phyloP scores from a whole-genome alignment of 495 filamentous ascomycete genomes.

The Terfezia claveryi region DNA sequence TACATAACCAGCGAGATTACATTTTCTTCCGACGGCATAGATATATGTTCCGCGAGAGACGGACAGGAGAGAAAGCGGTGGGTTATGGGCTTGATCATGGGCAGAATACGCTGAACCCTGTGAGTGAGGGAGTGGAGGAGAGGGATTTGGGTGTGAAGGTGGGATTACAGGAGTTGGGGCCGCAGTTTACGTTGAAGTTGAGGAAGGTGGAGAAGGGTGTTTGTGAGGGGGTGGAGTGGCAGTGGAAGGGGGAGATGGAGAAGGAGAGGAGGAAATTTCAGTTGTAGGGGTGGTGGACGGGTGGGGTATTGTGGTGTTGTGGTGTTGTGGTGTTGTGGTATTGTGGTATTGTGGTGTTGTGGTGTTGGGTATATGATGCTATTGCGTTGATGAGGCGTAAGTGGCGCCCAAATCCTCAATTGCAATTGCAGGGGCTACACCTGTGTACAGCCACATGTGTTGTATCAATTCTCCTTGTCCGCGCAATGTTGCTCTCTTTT shows the following conservation, averaged over 20 bases:
- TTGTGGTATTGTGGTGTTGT: too few species aligned
- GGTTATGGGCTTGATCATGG: conserved; percentile 20
- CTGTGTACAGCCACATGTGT: too few species aligned
- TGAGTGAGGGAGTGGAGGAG: conserved; percentile 58
- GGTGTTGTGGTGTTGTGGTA: too few species aligned
- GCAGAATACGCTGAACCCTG: conserved; percentile 26
- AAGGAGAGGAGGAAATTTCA: conserved; percentile 84
- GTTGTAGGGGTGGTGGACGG: conserved; percentile 28
- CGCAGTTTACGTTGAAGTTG: conserved; percentile 68
- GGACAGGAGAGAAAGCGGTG: conserved; percentile 64
- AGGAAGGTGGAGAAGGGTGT: conserved; percentile 81
- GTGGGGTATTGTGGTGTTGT: too few species aligned
- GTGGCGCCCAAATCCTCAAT: too few species aligned
- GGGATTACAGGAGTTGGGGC: conserved; percentile 69
- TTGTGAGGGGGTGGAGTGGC: conserved; percentile 48
- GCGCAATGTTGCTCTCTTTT: too few species aligned
- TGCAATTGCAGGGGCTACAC: too few species aligned
- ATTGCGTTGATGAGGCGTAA: too few species aligned
- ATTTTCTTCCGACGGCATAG: conserved; percentile 78
- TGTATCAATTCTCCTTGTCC: too few species aligned
- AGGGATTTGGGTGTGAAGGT: conserved; percentile 59
- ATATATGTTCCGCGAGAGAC: conserved; percentile 79
- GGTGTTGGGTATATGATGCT: too few species aligned
- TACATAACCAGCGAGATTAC: conserved; percentile 93
- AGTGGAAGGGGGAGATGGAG: conserved; percentile 87